These are phyloP conservation scores for Spinellus fusiger DNA, from an alignment of 192 early-diverging fungal species.

Conservation along the genomic window DNA sequence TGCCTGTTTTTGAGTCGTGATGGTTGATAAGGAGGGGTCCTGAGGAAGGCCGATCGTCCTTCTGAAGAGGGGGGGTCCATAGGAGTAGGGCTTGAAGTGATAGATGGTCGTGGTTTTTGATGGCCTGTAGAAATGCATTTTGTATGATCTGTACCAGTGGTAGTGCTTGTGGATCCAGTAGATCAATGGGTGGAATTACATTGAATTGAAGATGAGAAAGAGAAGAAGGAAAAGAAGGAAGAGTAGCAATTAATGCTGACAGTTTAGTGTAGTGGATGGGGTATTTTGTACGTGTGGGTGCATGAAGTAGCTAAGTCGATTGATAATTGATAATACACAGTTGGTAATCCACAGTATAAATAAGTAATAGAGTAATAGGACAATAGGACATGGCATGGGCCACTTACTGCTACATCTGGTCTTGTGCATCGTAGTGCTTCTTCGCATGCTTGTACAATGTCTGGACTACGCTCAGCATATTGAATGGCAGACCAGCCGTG, in stretches of 20 bases:
- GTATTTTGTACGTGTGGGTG: slow-evolving; percentile 32
- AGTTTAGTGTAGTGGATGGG: slow-evolving; percentile 41
- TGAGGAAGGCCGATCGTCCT: neutral
- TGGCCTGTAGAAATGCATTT: slow-evolving; percentile 46
- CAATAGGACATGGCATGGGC: no score
- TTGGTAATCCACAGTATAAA: neutral
- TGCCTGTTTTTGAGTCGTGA: slow-evolving; percentile 49
- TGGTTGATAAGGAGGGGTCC: slow-evolving; percentile 31
- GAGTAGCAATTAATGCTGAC: slow-evolving; percentile 36
- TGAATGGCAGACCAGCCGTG: slow-evolving; percentile 63
- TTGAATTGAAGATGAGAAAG: slow-evolving; percentile 31
- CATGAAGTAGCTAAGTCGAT: slow-evolving; percentile 5
- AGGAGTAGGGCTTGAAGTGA: slow-evolving; percentile 45
- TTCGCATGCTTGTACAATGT: slow-evolving; percentile 54
- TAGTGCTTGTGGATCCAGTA: slow-evolving; percentile 12
- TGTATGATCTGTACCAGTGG: slow-evolving; percentile 37
- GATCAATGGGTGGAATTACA: slow-evolving; percentile 13
- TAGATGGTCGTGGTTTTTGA: slow-evolving; percentile 51
- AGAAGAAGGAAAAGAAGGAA: slow-evolving; percentile 27
- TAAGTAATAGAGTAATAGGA: no score
- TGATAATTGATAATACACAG: neutral
- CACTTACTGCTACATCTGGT: slow-evolving; percentile 38
- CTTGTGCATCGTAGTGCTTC: slow-evolving; percentile 38
- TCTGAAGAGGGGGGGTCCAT: slow-evolving; percentile 26
- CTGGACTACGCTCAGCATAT: slow-evolving; percentile 51